A percentile compares a stretch with the other conserved stretches of the same genome.
Conservation (phyloP, 2,329 filamentous ascomycete species). For the Saccharata proteae region DNA sequence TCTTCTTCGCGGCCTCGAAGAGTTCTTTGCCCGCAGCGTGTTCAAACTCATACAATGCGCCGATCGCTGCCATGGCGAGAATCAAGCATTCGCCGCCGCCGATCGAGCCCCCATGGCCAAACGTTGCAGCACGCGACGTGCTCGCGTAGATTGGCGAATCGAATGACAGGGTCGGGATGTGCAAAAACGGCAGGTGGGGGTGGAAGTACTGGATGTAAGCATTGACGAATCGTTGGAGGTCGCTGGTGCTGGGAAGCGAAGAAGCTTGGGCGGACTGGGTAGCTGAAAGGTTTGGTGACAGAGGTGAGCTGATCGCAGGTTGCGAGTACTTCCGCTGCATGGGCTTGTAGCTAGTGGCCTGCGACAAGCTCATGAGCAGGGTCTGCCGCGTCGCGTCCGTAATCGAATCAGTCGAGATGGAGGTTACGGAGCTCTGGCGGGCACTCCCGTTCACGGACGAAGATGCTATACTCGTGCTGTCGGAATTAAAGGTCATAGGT, state of each 20-base stretch:
- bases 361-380: slow-evolving; percentile 48
- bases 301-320: slow-evolving; percentile 41
- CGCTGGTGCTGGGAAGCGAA: slow-evolving; percentile 64
- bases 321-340: slow-evolving; percentile 47
- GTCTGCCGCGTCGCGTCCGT: slow-evolving; percentile 54
- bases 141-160: slow-evolving; percentile 59
- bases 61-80: slow-evolving; percentile 77
- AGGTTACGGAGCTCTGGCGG: slow-evolving; percentile 46
- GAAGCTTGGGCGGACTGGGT: slow-evolving; percentile 33
- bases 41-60: slow-evolving; percentile 79
- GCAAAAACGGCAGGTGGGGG: slow-evolving; percentile 87
- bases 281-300: slow-evolving; percentile 23
- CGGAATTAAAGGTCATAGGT: slow-evolving; percentile 56
- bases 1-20: slow-evolving; percentile 87
- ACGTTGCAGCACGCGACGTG: slow-evolving; percentile 47
- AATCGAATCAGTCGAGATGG: slow-evolving; percentile 52
- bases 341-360: slow-evolving; percentile 42
- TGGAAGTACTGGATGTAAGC: slow-evolving; percentile 90
- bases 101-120: slow-evolving; percentile 42
- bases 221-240: slow-evolving; percentile 81
- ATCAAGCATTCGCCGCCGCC: slow-evolving; percentile 79
- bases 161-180: slow-evolving; percentile 84
- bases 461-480: slow-evolving; percentile 49
- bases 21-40: slow-evolving; percentile 67
- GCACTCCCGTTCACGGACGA: slow-evolving; percentile 59